phyloP scores from a whole-genome alignment of 495 filamentous ascomycete species.

The Xylaria castorea region DNA sequence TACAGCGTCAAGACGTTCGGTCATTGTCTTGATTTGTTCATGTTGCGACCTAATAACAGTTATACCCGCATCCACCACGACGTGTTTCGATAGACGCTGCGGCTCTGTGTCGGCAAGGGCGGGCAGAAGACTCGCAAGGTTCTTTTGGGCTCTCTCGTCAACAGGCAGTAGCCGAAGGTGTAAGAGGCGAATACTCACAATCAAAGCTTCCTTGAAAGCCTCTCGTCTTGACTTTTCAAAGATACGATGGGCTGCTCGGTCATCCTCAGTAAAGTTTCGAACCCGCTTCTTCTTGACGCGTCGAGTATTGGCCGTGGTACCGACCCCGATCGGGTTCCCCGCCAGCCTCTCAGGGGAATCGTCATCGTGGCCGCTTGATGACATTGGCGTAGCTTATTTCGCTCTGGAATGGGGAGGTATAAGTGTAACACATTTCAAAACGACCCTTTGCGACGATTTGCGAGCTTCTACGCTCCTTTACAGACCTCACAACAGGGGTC shows the following conservation, averaged over 20 bases:
- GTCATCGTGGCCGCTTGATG: slow-evolving; percentile 32
- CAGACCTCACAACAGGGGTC: slow-evolving; percentile 17
- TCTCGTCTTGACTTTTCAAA: slow-evolving; percentile 37
- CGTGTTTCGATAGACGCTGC: slow-evolving; percentile 36
- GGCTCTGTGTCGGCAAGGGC: slow-evolving; percentile 34
- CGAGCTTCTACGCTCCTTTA: slow-evolving; percentile 18
- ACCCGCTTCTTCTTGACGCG: slow-evolving; percentile 35
- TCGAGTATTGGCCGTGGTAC: slow-evolving; percentile 12
- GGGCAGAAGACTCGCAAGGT: slow-evolving; percentile 37
- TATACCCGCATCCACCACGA: slow-evolving; percentile 36
- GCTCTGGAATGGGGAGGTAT: slow-evolving; percentile 16
- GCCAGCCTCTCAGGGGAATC: slow-evolving; percentile 22
- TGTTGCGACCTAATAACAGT: slow-evolving; percentile 33
- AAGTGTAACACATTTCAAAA: slow-evolving; percentile 28
- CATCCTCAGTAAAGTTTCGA: slow-evolving; percentile 37
- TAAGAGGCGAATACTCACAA: slow-evolving; percentile 27
- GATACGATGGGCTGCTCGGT: slow-evolving; percentile 38
- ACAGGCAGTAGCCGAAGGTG: neutral
- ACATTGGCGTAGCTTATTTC: slow-evolving; percentile 26
- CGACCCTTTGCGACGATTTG: slow-evolving; percentile 12
- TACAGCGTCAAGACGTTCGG: slow-evolving; percentile 28
- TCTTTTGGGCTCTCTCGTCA: slow-evolving; percentile 25
- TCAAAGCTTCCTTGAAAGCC: slow-evolving; percentile 37
- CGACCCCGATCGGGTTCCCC: slow-evolving; percentile 17
- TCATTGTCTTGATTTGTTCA: slow-evolving; percentile 27